phyloP scores from a whole-genome alignment of 345 rosid species.

The Citrus maxima region DNA sequence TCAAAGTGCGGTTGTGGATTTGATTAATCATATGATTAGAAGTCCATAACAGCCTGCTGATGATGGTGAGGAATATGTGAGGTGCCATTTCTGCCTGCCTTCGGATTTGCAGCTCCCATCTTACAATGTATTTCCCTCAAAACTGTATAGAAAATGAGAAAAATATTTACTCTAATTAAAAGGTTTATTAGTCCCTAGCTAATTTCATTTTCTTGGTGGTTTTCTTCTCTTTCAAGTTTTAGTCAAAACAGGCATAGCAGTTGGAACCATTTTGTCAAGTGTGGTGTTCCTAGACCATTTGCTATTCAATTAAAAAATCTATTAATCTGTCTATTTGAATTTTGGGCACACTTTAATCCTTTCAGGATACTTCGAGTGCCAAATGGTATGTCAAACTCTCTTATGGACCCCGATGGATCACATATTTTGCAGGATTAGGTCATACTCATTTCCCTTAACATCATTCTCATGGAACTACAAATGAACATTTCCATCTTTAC shows the following conservation, averaged over 20 bases:
- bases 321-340: not conserved
- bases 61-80: not conserved
- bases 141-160: not conserved
- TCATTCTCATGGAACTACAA: not conserved
- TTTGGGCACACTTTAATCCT: not conserved
- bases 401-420: slow-evolving; percentile 56
- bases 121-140: not conserved
- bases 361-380: slow-evolving; percentile 32
- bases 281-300: not conserved
- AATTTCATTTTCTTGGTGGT: not conserved
- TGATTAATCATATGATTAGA: not conserved
- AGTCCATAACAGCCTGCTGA: not conserved
- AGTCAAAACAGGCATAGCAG: not conserved
- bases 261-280: not conserved
- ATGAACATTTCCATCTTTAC: slow-evolving; percentile 8
- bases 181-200: not conserved
- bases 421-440: slow-evolving; percentile 53
- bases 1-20: not conserved
- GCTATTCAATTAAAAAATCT: not conserved
- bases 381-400: slow-evolving; percentile 47
- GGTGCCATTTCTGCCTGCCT: not conserved
- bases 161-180: not conserved
- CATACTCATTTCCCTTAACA: slow-evolving; percentile 6
- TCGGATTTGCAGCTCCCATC: not conserved
- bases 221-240: not conserved